Conservation (phyloP, 2,329 filamentous ascomycete genomes). For the Dryadomyces quercivorus region DNA sequence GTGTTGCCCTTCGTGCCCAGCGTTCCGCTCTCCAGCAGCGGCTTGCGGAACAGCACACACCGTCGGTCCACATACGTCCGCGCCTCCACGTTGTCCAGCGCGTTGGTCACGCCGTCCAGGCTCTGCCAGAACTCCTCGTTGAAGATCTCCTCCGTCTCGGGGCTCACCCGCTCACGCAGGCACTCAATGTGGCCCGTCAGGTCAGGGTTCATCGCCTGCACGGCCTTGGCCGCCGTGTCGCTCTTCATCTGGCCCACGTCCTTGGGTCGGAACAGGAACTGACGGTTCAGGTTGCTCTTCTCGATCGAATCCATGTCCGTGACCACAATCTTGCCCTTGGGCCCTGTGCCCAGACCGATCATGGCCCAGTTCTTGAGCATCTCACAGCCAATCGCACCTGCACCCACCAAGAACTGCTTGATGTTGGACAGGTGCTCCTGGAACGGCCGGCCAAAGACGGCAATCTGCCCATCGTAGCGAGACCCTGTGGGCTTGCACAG, state of each 20-base stretch:
- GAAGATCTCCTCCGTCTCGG: slow-evolving; percentile 88
- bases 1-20: slow-evolving; percentile 99
- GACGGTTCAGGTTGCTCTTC: slow-evolving; percentile 95
- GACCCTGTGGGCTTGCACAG: slow-evolving; percentile 74
- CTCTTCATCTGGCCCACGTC: slow-evolving; percentile 97
- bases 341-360: slow-evolving; percentile 86
- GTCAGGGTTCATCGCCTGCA: slow-evolving; percentile 91
- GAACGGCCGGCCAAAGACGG: slow-evolving; percentile 85
- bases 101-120: slow-evolving; percentile 89
- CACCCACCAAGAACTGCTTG: slow-evolving; percentile 88
- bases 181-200: slow-evolving; percentile 74
- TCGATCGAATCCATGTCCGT: slow-evolving; percentile 99
- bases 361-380: slow-evolving; percentile 99
- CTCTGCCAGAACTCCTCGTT: slow-evolving; percentile 83
- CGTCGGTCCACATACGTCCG: slow-evolving; percentile 91
- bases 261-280: slow-evolving; percentile 87
- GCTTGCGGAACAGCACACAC: slow-evolving; percentile 97
- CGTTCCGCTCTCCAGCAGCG: slow-evolving; percentile 89
- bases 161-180: slow-evolving; percentile 78
- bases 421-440: slow-evolving; percentile 88
- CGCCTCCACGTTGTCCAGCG: slow-evolving; percentile 93
- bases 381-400: slow-evolving; percentile 94
- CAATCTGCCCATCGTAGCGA: slow-evolving; percentile 94
- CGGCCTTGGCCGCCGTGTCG: slow-evolving; percentile 81
- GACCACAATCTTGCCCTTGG: slow-evolving; percentile 77